Evolutionary conservation across 2,329 filamentous ascomycete species (phyloP).

Genomic region (Lasiodiplodia gonubiensis): DNA sequence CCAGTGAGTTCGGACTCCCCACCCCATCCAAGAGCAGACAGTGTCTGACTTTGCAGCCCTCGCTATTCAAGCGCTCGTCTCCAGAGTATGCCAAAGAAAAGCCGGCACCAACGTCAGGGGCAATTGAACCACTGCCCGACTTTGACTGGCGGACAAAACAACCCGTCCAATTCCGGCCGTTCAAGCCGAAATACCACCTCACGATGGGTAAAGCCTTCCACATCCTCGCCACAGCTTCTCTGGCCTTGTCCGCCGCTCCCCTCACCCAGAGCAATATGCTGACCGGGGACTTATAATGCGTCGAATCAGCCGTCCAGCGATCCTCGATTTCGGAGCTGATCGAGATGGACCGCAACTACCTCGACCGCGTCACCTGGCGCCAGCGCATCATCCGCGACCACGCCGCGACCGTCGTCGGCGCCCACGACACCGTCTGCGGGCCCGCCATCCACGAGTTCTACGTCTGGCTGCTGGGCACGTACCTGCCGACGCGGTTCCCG

Average conservation of each 20-base stretch:
- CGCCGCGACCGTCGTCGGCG: not conserved
- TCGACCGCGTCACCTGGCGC: not conserved
- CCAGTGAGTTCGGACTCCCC: not conserved
- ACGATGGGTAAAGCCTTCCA: not conserved
- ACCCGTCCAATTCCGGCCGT: not conserved
- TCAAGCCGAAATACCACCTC: not conserved
- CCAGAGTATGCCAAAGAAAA: not conserved
- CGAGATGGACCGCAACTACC: not conserved
- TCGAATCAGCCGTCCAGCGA: not conserved
- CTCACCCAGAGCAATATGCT: not conserved
- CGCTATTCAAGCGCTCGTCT: not conserved
- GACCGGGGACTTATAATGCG: not conserved
- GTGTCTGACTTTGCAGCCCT: not conserved
- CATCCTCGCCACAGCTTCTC: not conserved
- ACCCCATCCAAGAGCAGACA: not conserved
- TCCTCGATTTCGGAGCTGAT: not conserved
- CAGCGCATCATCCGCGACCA: not conserved
- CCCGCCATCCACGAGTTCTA: conserved; percentile 62
- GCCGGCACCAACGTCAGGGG: not conserved
- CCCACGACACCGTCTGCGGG: not conserved
- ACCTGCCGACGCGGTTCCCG: conserved; percentile 64
- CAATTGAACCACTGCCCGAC: not conserved
- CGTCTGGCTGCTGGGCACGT: conserved; percentile 58
- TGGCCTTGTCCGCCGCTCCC: too few species aligned
- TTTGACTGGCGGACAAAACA: not conserved